A percentile compares a stretch with the other conserved stretches of the same genome.
Evolutionary conservation across 805 yeast species (phyloP).

Genomic region (Cyberlindnera americana): DNA sequence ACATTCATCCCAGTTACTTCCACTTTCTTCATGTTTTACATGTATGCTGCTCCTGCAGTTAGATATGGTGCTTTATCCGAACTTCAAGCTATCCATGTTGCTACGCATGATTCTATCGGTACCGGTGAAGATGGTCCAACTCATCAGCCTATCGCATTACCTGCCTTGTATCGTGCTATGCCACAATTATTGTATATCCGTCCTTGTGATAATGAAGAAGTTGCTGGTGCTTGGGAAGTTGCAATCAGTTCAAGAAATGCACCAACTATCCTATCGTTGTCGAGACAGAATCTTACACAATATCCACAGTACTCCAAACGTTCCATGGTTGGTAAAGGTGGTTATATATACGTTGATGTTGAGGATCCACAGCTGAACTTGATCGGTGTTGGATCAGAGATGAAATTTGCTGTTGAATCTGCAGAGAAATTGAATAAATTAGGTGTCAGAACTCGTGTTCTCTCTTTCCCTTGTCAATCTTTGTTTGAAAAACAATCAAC

Average conservation of each 20-base stretch:
- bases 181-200: conserved; percentile 85
- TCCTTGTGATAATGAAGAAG: conserved; percentile 90
- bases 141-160: conserved; percentile 85
- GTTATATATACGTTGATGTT: conserved; percentile 67
- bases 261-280: conserved; percentile 70
- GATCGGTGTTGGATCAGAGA: conserved; percentile 92
- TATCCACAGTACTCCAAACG: conserved; percentile 79
- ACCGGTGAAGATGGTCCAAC: conserved; percentile 92
- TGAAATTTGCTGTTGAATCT: conserved; percentile 74
- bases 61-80: conserved; percentile 81
- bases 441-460: conserved; percentile 75
- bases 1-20: conserved; percentile 91
- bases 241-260: conserved; percentile 59
- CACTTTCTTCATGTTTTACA: conserved; percentile 91
- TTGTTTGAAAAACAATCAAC: conserved; percentile 79
- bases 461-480: conserved; percentile 87
- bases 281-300: conserved; percentile 89
- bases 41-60: conserved; percentile 81
- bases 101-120: conserved; percentile 87
- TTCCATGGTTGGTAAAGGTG: conserved; percentile 93
- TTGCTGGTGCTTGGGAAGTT: conserved; percentile 72
- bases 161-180: conserved; percentile 78
- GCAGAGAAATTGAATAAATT: conserved; percentile 60
- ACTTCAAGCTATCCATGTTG: conserved; percentile 80
- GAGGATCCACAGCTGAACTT: conserved; percentile 67